A percentile compares a stretch with the other conserved stretches of the same genome.
These are phyloP conservation scores for Fagopyrum esculentum DNA, from an alignment of 148 eudicot species.

Conservation along the genomic window DNA sequence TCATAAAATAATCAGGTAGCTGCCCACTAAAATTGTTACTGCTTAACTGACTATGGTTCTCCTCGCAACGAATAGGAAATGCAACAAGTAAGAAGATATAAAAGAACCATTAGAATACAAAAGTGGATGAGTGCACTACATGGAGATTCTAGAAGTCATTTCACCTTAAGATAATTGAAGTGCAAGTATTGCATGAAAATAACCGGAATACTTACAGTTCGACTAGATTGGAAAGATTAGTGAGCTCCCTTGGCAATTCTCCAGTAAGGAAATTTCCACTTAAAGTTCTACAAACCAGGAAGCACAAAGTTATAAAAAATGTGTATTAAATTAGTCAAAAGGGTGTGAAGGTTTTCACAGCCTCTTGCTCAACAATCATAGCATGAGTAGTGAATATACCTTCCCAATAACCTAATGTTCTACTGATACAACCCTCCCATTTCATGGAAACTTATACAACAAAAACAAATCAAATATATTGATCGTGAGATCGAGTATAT, in stretches of 20 bases:
- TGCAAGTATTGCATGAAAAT: neutral
- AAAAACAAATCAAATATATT: neutral
- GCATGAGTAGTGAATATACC: neutral
- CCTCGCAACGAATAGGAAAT: neutral
- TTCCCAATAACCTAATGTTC: neutral
- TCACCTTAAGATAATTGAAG: neutral
- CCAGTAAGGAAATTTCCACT: conserved; percentile 7
- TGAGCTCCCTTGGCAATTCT: neutral
- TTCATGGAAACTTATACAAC: neutral
- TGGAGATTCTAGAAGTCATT: neutral
- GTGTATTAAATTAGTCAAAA: neutral
- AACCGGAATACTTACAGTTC: neutral
- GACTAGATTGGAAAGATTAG: neutral
- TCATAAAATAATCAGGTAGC: conserved; percentile 35
- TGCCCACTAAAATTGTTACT: conserved; percentile 46
- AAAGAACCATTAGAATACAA: neutral
- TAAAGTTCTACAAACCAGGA: conserved; percentile 8
- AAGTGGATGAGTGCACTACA: neutral
- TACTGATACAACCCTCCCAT: neutral
- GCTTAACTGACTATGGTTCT: conserved; percentile 37
- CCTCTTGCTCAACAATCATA: neutral
- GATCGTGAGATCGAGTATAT: neutral
- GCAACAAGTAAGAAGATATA: neutral
- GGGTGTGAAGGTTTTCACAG: neutral
- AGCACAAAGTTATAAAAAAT: neutral